Base-by-base conservation (phyloP, 805 yeast genomes). In the Hanseniaspora valbyensis region DNA sequence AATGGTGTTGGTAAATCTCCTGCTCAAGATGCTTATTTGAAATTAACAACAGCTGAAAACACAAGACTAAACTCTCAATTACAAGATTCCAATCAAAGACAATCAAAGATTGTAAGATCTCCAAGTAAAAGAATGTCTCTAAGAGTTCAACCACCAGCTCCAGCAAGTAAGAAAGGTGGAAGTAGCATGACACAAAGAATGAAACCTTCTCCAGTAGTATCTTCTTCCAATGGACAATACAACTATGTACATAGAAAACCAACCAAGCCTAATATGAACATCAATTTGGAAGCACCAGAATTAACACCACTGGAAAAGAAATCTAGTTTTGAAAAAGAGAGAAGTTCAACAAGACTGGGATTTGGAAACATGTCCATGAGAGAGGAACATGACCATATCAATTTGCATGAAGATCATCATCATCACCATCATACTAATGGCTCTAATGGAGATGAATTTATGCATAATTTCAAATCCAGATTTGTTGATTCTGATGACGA, bases 31-130 rank as follows among this genome's bases (percentile, higher is more conserved):
- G 87, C 84, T 0, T 81, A 81, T 57, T 59, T 81, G 40, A 78
- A 85, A 0, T 64, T 81, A 49, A 73, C 89, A 0, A 83, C 92
- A 0, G 89, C 89, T 1, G 88, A 83, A 59, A 83, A 83, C 61
- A 83, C 92, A 0, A 71, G 88, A 53, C 60, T 81, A 52, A 83
- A 83, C 64, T 82, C 90, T 1, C 73, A 74, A 53, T 61, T 77
- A 59, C 71, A 79, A 6, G 59, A 67, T n/a, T 66, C 66, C 16
- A 50, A 50, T 42, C 53, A 50, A 28, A 40, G 45, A 40, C 39
- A 50, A 25, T 50, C 53, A 3, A 50, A 40, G 16, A 50, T 50
- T 8, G 44, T 50, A 8, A 25, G 53, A 40, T 44, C 50, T 5
- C 53, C 53, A 18, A 44, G 50, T 12, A 50, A 40, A 19, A 50